Percentiles rank a stretch among this genome's conserved stretches.
Conservation (phyloP, 495 filamentous ascomycete genomes). For the Hamigera avellanea region DNA sequence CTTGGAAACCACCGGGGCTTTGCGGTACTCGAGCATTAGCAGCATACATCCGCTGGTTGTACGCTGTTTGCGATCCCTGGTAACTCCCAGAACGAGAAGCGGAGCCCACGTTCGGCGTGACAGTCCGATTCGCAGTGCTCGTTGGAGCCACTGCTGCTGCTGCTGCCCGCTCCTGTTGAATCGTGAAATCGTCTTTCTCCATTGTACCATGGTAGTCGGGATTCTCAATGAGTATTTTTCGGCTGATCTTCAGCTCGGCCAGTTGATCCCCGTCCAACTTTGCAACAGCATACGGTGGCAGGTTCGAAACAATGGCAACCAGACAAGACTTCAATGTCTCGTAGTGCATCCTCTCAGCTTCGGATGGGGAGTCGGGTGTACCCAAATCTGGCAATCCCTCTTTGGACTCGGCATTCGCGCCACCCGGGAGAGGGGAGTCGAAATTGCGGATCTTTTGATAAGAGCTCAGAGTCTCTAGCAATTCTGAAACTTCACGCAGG, state of each 20-base stretch:
- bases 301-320: conserved; percentile 52
- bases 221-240: conserved; percentile 60
- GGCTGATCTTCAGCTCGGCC: conserved; percentile 69
- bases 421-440: conserved; percentile 27
- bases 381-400: conserved; percentile 22
- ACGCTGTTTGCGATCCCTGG: conserved; percentile 18
- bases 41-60: conserved; percentile 24
- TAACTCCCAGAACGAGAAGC: conserved; percentile 16
- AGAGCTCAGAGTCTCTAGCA: conserved; percentile 75
- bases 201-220: conserved; percentile 68
- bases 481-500: conserved; percentile 65
- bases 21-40: conserved; percentile 21
- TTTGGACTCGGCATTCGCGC: conserved; percentile 32
- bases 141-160: conserved; percentile 16
- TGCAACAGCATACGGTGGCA: conserved; percentile 79
- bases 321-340: conserved; percentile 65
- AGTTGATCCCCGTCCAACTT: conserved; percentile 78
- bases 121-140: conserved; percentile 17
- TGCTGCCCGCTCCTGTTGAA: conserved; percentile 26
- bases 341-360: conserved; percentile 62
- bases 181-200: conserved; percentile 66
- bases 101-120: conserved; percentile 16
- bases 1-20: conserved; percentile 23
- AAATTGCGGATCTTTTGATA: conserved; percentile 75
- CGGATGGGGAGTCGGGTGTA: conserved; percentile 39